phyloP scores from a whole-genome alignment of 108 stramenopile species.

The Nitzschia inconspicua region DNA sequence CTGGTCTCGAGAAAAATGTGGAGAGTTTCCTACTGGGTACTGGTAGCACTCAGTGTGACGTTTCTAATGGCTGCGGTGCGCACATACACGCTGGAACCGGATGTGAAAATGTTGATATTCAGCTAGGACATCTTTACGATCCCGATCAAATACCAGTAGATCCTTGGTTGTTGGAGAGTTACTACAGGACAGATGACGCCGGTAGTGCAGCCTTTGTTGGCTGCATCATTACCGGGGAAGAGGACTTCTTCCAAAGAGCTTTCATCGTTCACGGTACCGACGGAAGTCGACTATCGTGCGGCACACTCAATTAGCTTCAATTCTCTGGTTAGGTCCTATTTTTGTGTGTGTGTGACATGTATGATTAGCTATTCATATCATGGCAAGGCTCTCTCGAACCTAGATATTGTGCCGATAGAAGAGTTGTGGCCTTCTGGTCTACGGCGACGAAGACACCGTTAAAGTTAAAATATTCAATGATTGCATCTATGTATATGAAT shows the following conservation, averaged over 20 bases:
- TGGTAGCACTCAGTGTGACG: conserved; percentile 5
- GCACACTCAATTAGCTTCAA: conserved; percentile 15
- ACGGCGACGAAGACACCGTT: no score
- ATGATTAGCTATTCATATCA: no score
- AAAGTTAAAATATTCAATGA: no score
- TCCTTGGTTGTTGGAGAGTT: conserved; percentile 19
- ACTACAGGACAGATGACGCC: conserved; percentile 5
- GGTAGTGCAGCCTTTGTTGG: conserved; percentile 11
- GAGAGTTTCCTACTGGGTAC: not conserved
- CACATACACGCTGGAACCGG: conserved; percentile 30
- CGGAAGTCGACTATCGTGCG: conserved; percentile 28
- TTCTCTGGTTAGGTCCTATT: no score
- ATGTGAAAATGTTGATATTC: conserved; percentile 18
- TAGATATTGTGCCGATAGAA: no score
- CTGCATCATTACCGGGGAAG: conserved; percentile 14
- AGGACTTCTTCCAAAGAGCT: not conserved
- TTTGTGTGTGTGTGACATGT: no score
- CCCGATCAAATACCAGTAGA: not conserved
- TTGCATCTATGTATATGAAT: no score
- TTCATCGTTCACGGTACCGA: conserved; percentile 26
- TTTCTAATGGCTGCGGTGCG: conserved; percentile 29
- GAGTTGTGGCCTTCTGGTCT: no score
- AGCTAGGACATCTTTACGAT: conserved; percentile 34
- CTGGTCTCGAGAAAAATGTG: conserved; percentile 2
- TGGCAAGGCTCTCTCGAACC: no score